Conservation (phyloP, 2,329 filamentous ascomycete genomes). For the Colletotrichum sp. region DNA sequence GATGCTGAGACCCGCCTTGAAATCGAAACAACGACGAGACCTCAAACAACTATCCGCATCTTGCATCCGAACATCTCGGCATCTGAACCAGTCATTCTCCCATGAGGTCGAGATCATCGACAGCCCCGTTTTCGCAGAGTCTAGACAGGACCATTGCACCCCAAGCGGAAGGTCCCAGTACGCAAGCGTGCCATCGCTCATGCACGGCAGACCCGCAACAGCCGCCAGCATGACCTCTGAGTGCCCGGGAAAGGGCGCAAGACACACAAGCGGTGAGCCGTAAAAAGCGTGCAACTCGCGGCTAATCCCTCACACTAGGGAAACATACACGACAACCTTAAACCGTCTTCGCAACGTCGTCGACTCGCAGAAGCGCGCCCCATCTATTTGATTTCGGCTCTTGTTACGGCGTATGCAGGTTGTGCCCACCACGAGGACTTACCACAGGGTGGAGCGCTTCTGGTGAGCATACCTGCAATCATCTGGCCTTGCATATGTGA, state of each 20-base stretch:
- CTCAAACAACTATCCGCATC: not conserved
- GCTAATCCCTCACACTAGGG: not conserved
- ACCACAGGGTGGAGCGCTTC: not conserved
- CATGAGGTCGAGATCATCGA: not conserved
- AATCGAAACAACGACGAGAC: not conserved
- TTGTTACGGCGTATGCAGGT: not conserved
- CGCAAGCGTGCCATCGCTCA: not conserved
- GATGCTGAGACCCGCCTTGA: not conserved
- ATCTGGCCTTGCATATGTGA: not conserved
- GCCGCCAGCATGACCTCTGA: not conserved
- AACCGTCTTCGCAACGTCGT: not conserved
- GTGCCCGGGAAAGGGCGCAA: not conserved
- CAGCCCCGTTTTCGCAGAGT: not conserved
- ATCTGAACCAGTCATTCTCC: not conserved
- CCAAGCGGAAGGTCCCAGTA: not conserved
- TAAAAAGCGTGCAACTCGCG: not conserved
- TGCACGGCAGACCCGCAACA: not conserved
- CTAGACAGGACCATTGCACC: not conserved
- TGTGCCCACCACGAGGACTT: not conserved
- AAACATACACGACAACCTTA: not conserved
- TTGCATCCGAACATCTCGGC: not conserved
- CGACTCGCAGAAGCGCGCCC: not conserved
- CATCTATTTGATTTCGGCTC: not conserved
- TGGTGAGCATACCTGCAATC: constrained; percentile 10
- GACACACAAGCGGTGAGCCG: not conserved